Percentiles rank a stretch among this genome's conserved stretches.
phyloP scores from a whole-genome alignment of 176 grass and related monocot genomes.

The Musa schizocarpa region DNA sequence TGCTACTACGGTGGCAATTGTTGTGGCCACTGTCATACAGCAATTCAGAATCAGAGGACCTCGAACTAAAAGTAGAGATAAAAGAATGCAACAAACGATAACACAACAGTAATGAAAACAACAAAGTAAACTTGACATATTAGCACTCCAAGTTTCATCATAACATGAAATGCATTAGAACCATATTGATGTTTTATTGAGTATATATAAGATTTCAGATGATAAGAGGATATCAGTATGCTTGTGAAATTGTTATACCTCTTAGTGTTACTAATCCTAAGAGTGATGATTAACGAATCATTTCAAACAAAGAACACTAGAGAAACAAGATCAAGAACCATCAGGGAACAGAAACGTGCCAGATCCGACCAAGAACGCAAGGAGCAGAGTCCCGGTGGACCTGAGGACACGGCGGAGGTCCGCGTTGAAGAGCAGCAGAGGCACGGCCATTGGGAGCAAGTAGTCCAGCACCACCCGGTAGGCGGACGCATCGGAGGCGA shows the following conservation, averaged over 20 bases:
- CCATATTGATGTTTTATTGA: too few relatives aligned
- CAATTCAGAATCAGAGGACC: background rate
- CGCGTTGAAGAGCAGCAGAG: constrained; percentile 59
- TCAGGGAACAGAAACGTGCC: constrained; percentile 4
- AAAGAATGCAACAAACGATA: background rate
- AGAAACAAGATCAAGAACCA: background rate
- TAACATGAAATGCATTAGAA: too few relatives aligned
- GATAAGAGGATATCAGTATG: too few relatives aligned
- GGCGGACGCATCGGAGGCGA: constrained; percentile 51
- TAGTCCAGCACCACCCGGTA: constrained; percentile 54
- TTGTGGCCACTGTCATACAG: constrained; percentile 46
- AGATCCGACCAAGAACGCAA: constrained; percentile 64
- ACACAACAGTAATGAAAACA: background rate
- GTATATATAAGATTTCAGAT: too few relatives aligned
- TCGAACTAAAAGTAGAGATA: background rate
- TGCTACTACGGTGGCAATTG: constrained; percentile 50
- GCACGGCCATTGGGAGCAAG: constrained; percentile 54
- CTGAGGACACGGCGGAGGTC: constrained; percentile 48
- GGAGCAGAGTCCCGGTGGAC: constrained; percentile 50
- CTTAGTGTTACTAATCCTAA: background rate
- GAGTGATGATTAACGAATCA: background rate
- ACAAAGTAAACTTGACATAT: background rate
- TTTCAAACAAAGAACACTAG: background rate
- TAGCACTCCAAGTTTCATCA: background rate
- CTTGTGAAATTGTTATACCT: too few relatives aligned